Percentiles rank a stretch among this genome's conserved stretches.
Evolutionary conservation across 805 yeast genomes (phyloP).

Genomic region (Lipomyces starkeyi): DNA sequence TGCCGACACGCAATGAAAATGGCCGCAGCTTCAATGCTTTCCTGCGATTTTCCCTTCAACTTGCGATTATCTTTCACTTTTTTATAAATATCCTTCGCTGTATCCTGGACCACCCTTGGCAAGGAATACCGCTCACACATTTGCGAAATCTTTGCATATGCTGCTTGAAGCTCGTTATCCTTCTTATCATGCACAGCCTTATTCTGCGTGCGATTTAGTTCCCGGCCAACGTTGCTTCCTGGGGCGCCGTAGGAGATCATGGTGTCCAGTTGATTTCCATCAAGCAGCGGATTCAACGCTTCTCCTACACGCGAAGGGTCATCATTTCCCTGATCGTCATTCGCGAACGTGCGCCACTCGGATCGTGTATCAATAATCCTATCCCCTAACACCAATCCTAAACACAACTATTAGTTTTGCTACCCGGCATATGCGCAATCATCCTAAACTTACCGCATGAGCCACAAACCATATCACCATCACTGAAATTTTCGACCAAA

Average conservation of each 20-base stretch:
- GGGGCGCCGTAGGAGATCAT: conserved; percentile 87
- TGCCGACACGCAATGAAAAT: conserved; percentile 92
- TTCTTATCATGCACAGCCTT: conserved; percentile 82
- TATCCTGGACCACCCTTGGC: conserved; percentile 94
- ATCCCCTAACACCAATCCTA: conserved; percentile 76
- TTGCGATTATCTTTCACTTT: conserved; percentile 85
- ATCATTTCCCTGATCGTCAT: conserved; percentile 97
- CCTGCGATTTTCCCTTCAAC: conserved; percentile 88
- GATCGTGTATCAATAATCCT: conserved; percentile 92
- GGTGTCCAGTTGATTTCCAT: conserved; percentile 88
- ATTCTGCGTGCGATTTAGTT: conserved; percentile 86
- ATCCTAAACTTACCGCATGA: conserved; percentile 71
- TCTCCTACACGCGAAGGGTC: conserved; percentile 99
- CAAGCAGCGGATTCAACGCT: conserved; percentile 89
- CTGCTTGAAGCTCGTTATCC: conserved; percentile 85
- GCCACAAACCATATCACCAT: conserved; percentile 97
- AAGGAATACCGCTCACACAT: conserved; percentile 96
- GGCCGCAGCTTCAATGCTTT: conserved; percentile 94
- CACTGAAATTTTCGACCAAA: conserved; percentile 89
- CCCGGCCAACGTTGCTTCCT: conserved; percentile 80
- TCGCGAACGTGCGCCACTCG: conserved; percentile 98
- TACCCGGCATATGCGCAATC: not conserved
- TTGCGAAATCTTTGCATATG: conserved; percentile 89
- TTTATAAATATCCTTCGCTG: conserved; percentile 95
- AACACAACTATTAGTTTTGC: conserved; percentile 11